Conservation (phyloP, 1,284 basidiomycete genomes). For the Sutorius eximius region DNA sequence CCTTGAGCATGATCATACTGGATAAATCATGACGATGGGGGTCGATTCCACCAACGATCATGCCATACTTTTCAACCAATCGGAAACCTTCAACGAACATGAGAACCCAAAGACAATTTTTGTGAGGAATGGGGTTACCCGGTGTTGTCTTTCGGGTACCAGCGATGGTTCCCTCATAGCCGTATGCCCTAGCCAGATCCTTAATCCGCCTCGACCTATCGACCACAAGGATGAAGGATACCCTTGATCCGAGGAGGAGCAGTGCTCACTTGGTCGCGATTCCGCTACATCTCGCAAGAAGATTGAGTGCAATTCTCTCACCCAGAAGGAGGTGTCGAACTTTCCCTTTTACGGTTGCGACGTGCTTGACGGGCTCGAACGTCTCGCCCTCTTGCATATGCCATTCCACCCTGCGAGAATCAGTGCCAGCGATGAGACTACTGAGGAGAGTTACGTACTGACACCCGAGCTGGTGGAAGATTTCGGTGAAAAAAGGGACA, state of each 20-base stretch:
- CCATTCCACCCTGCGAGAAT: slow-evolving; percentile 80
- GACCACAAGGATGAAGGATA: slow-evolving; percentile 5
- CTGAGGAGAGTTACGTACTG: slow-evolving; percentile 53
- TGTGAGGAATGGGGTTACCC: slow-evolving; percentile 43
- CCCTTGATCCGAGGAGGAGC: background rate
- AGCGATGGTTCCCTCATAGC: slow-evolving; percentile 89
- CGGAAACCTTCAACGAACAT: slow-evolving; percentile 67
- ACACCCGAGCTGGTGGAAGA: slow-evolving; percentile 90
- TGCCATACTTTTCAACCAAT: slow-evolving; percentile 97
- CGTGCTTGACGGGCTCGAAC: slow-evolving; percentile 80
- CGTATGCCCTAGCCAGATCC: slow-evolving; percentile 76
- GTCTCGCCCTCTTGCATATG: slow-evolving; percentile 82
- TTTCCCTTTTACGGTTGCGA: slow-evolving; percentile 91
- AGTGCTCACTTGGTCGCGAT: slow-evolving; percentile 86
- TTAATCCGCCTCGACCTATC: slow-evolving; percentile 77
- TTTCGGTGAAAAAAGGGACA: slow-evolving; percentile 93
- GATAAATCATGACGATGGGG: slow-evolving; percentile 95
- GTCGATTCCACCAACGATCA: slow-evolving; percentile 97
- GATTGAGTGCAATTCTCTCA: slow-evolving; percentile 92
- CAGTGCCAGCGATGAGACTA: background rate
- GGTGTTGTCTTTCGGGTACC: slow-evolving; percentile 98
- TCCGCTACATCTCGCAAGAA: slow-evolving; percentile 93
- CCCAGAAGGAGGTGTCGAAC: slow-evolving; percentile 90
- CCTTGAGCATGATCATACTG: slow-evolving; percentile 99
- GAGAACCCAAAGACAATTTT: background rate